A percentile compares a stretch with the other conserved stretches of the same genome.
phyloP scores from a whole-genome alignment of 2,329 filamentous ascomycete species.

The Beauveria medogensis region DNA sequence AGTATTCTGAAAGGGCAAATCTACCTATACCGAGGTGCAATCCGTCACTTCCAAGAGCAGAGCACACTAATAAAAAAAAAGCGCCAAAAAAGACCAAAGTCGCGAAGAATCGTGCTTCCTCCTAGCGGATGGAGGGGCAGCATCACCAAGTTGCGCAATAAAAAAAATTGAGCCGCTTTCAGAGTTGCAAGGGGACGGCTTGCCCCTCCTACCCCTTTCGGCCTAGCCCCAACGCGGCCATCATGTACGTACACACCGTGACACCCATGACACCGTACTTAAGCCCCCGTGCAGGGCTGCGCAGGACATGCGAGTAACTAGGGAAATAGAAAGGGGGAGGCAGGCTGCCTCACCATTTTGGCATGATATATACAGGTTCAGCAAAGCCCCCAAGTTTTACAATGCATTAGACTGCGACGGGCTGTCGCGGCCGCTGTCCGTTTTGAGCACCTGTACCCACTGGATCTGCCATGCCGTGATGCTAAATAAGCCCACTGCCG shows the following conservation, averaged over 20 bases:
- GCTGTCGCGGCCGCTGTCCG: background rate
- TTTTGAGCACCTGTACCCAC: background rate
- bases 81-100: background rate
- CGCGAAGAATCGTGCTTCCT: background rate
- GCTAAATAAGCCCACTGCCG: background rate
- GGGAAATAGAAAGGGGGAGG: background rate
- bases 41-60: background rate
- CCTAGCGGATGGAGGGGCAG: conserved; percentile 3
- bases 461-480: background rate
- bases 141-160: conserved; percentile 4
- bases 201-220: conserved; percentile 25
- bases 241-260: background rate
- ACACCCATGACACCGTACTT: no score
- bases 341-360: background rate
- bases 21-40: background rate
- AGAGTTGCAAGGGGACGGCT: background rate
- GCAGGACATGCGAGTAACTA: background rate
- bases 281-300: background rate
- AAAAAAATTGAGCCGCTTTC: conserved; percentile 18
- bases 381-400: background rate
- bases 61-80: background rate
- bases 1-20: background rate
- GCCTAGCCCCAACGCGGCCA: conserved; percentile 14
- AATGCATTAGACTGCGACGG: background rate
- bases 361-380: background rate